Conservation (phyloP, 495 filamentous ascomycete species). For the Evernia prunastri region DNA sequence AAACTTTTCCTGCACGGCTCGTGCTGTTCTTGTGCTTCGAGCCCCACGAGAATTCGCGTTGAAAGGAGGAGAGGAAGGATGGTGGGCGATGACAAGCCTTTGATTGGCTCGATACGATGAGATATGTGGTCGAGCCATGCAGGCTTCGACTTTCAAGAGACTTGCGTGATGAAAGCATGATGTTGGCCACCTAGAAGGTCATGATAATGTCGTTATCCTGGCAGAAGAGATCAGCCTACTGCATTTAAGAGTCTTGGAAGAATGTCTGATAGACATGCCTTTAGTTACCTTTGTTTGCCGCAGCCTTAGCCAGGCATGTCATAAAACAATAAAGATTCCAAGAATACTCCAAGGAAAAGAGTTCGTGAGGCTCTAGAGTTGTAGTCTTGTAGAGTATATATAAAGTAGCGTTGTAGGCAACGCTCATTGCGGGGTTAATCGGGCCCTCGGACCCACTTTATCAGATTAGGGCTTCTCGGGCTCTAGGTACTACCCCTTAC, state of each 20-base stretch:
- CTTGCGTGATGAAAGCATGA: constrained; percentile 22
- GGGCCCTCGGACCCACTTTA: too few species aligned
- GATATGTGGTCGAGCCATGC: constrained; percentile 6
- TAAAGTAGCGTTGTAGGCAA: too few species aligned
- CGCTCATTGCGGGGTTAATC: too few species aligned
- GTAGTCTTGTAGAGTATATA: neutral
- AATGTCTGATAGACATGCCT: neutral
- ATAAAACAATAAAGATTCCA: neutral
- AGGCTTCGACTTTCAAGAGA: constrained; percentile 7
- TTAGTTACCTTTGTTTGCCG: neutral
- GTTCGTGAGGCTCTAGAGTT: neutral
- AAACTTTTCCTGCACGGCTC: constrained; percentile 7
- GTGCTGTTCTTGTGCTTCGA: constrained; percentile 9
- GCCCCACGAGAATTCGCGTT: constrained; percentile 18
- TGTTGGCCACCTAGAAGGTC: constrained; percentile 6
- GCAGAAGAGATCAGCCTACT: neutral
- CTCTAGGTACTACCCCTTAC: too few species aligned
- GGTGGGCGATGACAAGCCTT: neutral
- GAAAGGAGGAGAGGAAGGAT: constrained; percentile 4
- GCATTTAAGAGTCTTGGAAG: neutral
- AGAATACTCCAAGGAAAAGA: neutral
- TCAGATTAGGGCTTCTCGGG: neutral
- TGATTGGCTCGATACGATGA: neutral
- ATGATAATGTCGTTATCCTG: neutral
- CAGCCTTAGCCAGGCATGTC: neutral